phyloP scores from a whole-genome alignment of 768 basidiomycete genomes.

The Russula virescens region DNA sequence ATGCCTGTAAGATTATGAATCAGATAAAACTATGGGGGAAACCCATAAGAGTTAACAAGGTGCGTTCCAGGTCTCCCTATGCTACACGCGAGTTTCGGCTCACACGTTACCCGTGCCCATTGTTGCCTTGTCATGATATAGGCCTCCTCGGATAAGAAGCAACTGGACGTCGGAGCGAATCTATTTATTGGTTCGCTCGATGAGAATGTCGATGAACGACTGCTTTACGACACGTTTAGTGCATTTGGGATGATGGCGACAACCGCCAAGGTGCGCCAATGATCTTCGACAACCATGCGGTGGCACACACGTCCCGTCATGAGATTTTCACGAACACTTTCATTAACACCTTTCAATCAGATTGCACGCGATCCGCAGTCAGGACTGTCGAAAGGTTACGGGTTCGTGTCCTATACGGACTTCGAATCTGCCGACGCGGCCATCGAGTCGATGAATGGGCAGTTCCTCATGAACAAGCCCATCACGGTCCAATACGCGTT shows the following conservation, averaged over 20 bases:
- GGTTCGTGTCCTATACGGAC: conserved; percentile 95
- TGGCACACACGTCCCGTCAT: too few relatives aligned
- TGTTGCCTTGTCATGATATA: conserved; percentile 30
- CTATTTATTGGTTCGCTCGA: conserved; percentile 95
- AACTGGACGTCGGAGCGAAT: conserved; percentile 96
- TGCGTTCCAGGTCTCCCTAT: conserved; percentile 34
- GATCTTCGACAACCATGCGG: neutral
- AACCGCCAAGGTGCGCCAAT: conserved; percentile 67
- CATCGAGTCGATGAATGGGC: conserved; percentile 93
- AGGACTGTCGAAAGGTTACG: conserved; percentile 92
- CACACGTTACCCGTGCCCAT: neutral
- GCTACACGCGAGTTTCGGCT: neutral
- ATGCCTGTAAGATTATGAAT: conserved; percentile 99
- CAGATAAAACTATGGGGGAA: conserved; percentile 99
- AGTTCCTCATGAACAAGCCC: conserved; percentile 98
- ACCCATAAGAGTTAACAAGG: conserved; percentile 98
- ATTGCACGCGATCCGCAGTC: conserved; percentile 84
- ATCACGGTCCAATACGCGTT: conserved; percentile 97
- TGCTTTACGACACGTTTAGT: conserved; percentile 92
- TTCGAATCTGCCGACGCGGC: conserved; percentile 97
- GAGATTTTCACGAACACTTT: conserved; percentile 1
- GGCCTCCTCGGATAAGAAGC: conserved; percentile 98
- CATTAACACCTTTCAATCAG: conserved; percentile 37
- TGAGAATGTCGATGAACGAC: conserved; percentile 88
- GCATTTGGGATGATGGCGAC: conserved; percentile 92